Percentiles rank a stretch among this genome's conserved stretches.
Evolutionary conservation across 805 yeast genomes (phyloP).

Genomic region (Ogataea trehaloabstinens): DNA sequence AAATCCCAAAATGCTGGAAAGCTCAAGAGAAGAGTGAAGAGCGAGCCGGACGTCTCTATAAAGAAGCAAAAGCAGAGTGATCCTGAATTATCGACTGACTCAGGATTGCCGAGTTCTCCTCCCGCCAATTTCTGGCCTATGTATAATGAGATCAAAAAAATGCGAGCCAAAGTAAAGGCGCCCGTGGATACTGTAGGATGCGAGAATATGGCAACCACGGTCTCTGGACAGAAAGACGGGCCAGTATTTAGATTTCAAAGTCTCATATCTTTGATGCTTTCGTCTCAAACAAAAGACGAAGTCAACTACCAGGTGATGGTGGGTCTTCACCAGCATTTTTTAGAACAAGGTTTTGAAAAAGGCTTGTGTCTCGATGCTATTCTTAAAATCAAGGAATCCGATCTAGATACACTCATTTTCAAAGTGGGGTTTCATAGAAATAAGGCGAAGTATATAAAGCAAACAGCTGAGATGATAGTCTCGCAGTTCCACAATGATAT

Average conservation of each 20-base stretch:
- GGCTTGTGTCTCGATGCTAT: slow-evolving; percentile 62
- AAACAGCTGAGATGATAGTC: slow-evolving; percentile 52
- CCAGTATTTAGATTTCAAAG: slow-evolving; percentile 63
- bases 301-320: slow-evolving; percentile 72
- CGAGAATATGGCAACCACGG: slow-evolving; percentile 51
- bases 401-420: slow-evolving; percentile 62
- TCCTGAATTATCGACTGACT: too few relatives aligned
- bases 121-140: slow-evolving; percentile 48
- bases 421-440: slow-evolving; percentile 87
- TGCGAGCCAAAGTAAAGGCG: slow-evolving; percentile 66
- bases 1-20: too few relatives aligned
- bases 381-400: slow-evolving; percentile 46
- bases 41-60: too few relatives aligned
- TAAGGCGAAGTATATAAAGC: slow-evolving; percentile 69
- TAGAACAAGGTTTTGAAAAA: slow-evolving; percentile 35
- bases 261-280: slow-evolving; percentile 77
- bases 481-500: slow-evolving; percentile 61
- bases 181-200: slow-evolving; percentile 93
- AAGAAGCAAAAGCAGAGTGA: too few relatives aligned
- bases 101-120: slow-evolving; percentile 19
- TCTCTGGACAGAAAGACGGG: slow-evolving; percentile 38
- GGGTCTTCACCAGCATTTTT: slow-evolving; percentile 50
- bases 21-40: too few relatives aligned
- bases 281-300: slow-evolving; percentile 92
- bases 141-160: slow-evolving; percentile 57